Conservation (phyloP, 129 eudicot genomes). For the Deinandra increscens region DNA sequence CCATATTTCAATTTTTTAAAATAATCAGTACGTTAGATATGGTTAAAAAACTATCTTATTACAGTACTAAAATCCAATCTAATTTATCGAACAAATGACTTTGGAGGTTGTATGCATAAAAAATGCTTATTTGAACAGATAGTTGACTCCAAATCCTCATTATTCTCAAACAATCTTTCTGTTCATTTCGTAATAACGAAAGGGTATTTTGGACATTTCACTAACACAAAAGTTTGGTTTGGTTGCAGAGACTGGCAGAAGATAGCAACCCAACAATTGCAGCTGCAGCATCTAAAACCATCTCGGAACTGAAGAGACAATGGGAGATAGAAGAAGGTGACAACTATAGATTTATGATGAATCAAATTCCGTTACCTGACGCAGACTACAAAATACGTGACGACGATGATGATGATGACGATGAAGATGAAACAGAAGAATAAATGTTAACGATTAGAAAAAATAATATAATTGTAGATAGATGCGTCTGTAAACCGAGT, state of each 20-base stretch:
- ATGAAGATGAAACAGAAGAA: slow-evolving; percentile 17
- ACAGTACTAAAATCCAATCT: not conserved
- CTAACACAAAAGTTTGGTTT: not conserved
- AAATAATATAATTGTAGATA: slow-evolving; percentile 35
- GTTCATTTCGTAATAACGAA: not conserved
- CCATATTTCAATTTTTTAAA: not conserved
- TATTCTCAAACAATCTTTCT: slow-evolving; percentile 12
- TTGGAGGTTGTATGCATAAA: slow-evolving; percentile 4
- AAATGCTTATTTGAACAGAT: no score
- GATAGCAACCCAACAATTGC: slow-evolving; percentile 94
- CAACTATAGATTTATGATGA: slow-evolving; percentile 83
- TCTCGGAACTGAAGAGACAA: slow-evolving; percentile 79
- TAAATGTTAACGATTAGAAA: slow-evolving; percentile 25
- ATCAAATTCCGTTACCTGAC: slow-evolving; percentile 38
- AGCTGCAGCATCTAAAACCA: slow-evolving; percentile 83
- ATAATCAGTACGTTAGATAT: not conserved
- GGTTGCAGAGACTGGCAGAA: slow-evolving; percentile 85
- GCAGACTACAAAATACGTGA: slow-evolving; percentile 29
- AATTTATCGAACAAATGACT: not conserved
- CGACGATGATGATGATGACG: slow-evolving; percentile 18
- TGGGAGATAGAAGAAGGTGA: slow-evolving; percentile 99
- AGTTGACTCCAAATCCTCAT: slow-evolving; percentile 4
- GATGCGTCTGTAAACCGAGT: slow-evolving; percentile 19
- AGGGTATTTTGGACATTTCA: slow-evolving; percentile 18
- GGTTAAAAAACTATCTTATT: not conserved